Conservation (phyloP, 768 basidiomycete species). For the Mycena indigotica region DNA sequence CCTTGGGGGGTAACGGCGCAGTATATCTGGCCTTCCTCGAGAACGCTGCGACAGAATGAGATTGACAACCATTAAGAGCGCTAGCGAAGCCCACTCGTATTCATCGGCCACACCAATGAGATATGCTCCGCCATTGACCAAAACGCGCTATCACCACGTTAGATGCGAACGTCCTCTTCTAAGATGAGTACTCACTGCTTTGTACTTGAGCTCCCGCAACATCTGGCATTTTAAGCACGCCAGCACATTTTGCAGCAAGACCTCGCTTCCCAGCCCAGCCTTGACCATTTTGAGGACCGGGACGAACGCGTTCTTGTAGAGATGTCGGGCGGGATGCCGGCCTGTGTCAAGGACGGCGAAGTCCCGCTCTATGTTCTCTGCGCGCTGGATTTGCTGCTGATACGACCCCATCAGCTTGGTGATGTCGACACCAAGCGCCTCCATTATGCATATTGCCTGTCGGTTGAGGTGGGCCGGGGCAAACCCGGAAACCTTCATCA, state of each 20-base stretch:
- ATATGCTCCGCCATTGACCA: constrained; percentile 20
- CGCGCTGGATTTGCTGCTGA: constrained; percentile 12
- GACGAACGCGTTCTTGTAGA: constrained; percentile 17
- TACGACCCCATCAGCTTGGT: background rate
- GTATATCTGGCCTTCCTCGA: constrained; percentile 22
- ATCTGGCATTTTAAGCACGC: constrained; percentile 24
- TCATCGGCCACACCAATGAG: constrained; percentile 23
- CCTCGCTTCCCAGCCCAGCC: constrained; percentile 9
- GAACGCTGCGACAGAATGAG: no score
- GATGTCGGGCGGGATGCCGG: constrained; percentile 10
- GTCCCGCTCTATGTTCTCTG: constrained; percentile 12
- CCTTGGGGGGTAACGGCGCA: constrained; percentile 16
- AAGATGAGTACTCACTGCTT: constrained; percentile 12
- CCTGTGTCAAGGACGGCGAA: constrained; percentile 10
- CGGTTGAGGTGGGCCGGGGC: constrained; percentile 23
- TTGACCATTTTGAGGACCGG: constrained; percentile 20
- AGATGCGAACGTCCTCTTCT: background rate
- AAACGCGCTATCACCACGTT: constrained; percentile 3
- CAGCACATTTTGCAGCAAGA: constrained; percentile 18
- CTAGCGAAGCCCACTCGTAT: constrained; percentile 15
- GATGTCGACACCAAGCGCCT: constrained; percentile 13
- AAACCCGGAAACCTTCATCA: constrained; percentile 20
- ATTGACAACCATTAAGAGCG: no score
- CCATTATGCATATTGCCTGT: constrained; percentile 22
- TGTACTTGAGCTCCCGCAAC: constrained; percentile 21